phyloP scores from a whole-genome alignment of 2,329 filamentous ascomycete genomes.

The Curvularia spicifera region DNA sequence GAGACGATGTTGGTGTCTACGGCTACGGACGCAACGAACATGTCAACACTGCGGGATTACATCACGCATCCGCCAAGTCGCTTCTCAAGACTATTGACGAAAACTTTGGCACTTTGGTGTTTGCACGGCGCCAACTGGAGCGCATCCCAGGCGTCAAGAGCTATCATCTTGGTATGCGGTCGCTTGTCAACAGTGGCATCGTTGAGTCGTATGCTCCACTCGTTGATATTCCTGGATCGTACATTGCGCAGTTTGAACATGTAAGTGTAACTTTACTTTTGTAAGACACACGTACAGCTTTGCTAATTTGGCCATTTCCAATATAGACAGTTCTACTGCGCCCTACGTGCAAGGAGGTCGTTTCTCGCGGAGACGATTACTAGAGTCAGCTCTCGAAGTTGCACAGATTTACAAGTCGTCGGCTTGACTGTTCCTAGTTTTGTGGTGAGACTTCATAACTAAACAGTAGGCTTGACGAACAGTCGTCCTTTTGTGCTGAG shows the following conservation, averaged over 20 bases:
- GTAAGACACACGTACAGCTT: too few species aligned
- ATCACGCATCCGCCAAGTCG: constrained; percentile 79
- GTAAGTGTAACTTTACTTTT: constrained; percentile 61
- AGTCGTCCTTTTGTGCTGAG: background rate
- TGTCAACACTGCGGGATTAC: constrained; percentile 72
- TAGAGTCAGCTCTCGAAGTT: constrained; percentile 50
- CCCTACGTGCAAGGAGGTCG: constrained; percentile 75
- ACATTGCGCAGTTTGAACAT: constrained; percentile 93
- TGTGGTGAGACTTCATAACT: background rate
- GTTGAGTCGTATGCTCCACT: constrained; percentile 89
- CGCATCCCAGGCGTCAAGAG: constrained; percentile 81
- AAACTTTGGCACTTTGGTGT: constrained; percentile 91
- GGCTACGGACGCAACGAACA: constrained; percentile 74
- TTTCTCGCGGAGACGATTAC: constrained; percentile 85
- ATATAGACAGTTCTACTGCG: constrained; percentile 42
- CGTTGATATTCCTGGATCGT: constrained; percentile 88
- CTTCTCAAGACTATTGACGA: constrained; percentile 88
- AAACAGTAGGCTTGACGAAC: background rate
- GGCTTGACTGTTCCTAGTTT: background rate
- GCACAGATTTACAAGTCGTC: background rate
- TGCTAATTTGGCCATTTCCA: constrained; percentile 3
- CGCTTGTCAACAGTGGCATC: constrained; percentile 78
- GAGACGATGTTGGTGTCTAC: constrained; percentile 71
- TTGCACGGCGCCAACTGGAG: constrained; percentile 86
- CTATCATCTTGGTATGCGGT: constrained; percentile 88